Conservation (phyloP, 75 land plant species). For the Cryptomeria japonica region DNA sequence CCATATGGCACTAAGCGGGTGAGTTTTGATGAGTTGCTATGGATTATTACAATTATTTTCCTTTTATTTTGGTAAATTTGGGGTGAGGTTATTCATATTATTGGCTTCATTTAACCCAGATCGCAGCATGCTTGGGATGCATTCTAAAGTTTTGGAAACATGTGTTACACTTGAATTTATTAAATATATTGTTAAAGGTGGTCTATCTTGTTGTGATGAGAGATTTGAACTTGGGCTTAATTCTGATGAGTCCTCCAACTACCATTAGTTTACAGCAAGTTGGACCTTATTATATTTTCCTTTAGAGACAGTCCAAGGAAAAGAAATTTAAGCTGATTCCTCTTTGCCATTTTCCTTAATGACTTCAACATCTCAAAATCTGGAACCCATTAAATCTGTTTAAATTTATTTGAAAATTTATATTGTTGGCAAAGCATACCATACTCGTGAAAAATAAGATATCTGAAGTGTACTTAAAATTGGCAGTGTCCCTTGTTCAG, state of each 20-base stretch:
- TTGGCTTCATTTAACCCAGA: not conserved
- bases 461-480: too few relatives aligned
- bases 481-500: not conserved
- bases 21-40: not conserved
- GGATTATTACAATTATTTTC: not conserved
- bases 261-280: not conserved
- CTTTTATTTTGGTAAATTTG: not conserved
- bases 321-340: not conserved
- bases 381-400: not conserved
- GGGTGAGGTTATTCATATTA: not conserved
- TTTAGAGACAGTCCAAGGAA: not conserved
- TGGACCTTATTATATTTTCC: not conserved
- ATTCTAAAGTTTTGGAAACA: not conserved
- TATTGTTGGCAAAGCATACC: not conserved
- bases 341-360: not conserved
- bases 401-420: not conserved
- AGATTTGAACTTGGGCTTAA: not conserved
- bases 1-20: not conserved
- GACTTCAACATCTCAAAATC: not conserved
- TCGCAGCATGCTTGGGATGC: not conserved
- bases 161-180: not conserved
- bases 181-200: not conserved
- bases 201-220: too few relatives aligned
- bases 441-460: not conserved
- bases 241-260: not conserved